These are phyloP conservation scores for Phellinidium pouzarii DNA, from an alignment of 1,284 basidiomycete species.

Conservation along the genomic window DNA sequence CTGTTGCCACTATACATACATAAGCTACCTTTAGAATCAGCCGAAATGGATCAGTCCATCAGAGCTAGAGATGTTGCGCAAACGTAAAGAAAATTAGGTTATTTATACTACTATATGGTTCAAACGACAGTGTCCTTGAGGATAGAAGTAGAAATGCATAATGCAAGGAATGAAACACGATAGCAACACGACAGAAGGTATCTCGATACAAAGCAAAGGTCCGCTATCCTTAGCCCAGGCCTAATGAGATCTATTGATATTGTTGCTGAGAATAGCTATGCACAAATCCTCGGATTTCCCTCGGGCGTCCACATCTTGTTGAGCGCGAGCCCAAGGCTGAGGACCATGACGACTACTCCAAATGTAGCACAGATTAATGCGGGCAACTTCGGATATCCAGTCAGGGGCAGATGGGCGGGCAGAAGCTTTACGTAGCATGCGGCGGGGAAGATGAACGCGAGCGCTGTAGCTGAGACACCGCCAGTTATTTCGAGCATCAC, in stretches of 20 bases:
- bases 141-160: slow-evolving; percentile 12
- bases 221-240: background rate
- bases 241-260: too few species aligned
- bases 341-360: slow-evolving; percentile 72
- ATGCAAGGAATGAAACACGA: slow-evolving; percentile 20
- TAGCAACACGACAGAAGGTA: slow-evolving; percentile 5
- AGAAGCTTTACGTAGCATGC: slow-evolving; percentile 78
- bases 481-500: slow-evolving; percentile 97
- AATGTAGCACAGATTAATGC: slow-evolving; percentile 71
- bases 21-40: too few species aligned
- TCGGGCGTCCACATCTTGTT: slow-evolving; percentile 69
- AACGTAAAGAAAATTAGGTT: background rate
- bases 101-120: background rate
- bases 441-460: slow-evolving; percentile 93
- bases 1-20: too few species aligned
- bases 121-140: background rate
- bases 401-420: slow-evolving; percentile 53
- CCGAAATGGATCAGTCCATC: too few species aligned
- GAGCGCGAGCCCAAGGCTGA: slow-evolving; percentile 71
- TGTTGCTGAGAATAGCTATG: slow-evolving; percentile 29
- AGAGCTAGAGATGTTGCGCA: background rate
- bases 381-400: slow-evolving; percentile 64
- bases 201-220: background rate
- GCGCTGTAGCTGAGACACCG: slow-evolving; percentile 87
- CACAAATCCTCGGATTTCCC: slow-evolving; percentile 62